Evolutionary conservation across 2,329 filamentous ascomycete genomes (phyloP).

Genomic region (Pseudopyrenochaeta lycopersici): DNA sequence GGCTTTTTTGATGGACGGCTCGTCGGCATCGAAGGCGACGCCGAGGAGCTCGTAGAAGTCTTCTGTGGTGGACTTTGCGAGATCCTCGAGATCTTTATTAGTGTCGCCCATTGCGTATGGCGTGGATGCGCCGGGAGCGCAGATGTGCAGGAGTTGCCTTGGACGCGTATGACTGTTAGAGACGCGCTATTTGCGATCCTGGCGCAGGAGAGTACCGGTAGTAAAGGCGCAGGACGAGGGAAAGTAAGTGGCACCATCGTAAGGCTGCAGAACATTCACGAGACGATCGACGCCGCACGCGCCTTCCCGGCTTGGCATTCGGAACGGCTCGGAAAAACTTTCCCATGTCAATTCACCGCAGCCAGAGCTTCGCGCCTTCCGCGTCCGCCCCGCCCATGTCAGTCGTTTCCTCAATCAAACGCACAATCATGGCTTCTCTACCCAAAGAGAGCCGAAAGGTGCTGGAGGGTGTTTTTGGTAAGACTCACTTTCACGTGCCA

Average conservation of each 20-base stretch:
- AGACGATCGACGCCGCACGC: constrained; percentile 25
- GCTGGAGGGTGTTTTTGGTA: constrained; percentile 71
- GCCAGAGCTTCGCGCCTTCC: constrained; percentile 6
- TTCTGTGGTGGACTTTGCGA: constrained; percentile 51
- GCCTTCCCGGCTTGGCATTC: constrained; percentile 22
- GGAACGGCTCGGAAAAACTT: constrained; percentile 18
- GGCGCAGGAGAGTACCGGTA: background rate
- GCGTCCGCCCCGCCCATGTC: constrained; percentile 29
- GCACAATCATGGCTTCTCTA: constrained; percentile 34
- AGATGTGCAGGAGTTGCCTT: background rate
- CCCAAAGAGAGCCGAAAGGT: constrained; percentile 53
- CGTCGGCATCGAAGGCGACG: constrained; percentile 69
- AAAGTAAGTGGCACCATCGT: constrained; percentile 3
- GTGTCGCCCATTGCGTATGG: constrained; percentile 42
- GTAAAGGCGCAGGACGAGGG: background rate
- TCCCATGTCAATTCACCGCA: constrained; percentile 4
- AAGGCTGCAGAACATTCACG: constrained; percentile 23
- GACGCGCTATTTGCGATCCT: too few relatives aligned
- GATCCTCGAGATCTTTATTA: constrained; percentile 54
- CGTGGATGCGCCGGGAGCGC: background rate
- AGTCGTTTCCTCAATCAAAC: constrained; percentile 19
- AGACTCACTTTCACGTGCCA: constrained; percentile 1
- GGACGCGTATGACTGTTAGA: too few relatives aligned
- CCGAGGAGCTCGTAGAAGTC: constrained; percentile 83
- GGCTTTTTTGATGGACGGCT: constrained; percentile 80